Base-by-base conservation (phyloP, 495 filamentous ascomycete genomes). In the Friedmanniomyces simplex region DNA sequence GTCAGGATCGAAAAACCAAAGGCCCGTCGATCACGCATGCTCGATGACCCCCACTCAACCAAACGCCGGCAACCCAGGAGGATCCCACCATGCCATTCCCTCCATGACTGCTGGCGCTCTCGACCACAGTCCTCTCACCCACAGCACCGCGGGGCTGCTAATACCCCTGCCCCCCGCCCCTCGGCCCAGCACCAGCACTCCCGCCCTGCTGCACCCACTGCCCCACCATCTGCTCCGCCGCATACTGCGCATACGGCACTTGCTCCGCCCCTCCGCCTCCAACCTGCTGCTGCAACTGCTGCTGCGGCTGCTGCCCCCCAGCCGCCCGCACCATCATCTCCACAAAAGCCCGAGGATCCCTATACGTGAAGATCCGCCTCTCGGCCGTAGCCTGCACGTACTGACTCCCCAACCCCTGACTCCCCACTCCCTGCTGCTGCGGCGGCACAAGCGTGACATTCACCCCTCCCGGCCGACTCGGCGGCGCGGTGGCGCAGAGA, bases 401-500 rank as follows among this genome's bases (percentile, higher is more conserved):
- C 45, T 55, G 57, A 21, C 12, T 28, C 12, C 20, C 32, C 16
- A 16, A 2, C 28, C 24, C 21, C 43, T 54, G 57, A 3, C 21
- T 28, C 5, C 12, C 37, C 16, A 2, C 3, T 8, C 20, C 18
- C 43, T 48, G 57, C 13, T 20, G 39, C 13, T 25, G 14, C 7
- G 46, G 12, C 16, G 51, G 51, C 32, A 63, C 46, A 67, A 93
- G 82, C 0, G 84, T 83, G 28, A 96, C 88, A 10, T 79, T 74
- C 1, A 96, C 91, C 34, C 77, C 69, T 13, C 89, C 87, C 0
- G 87, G 75, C 43, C 75, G 74, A 28, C 84, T 82, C 1, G 91
- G 88, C 22, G 91, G 91, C 0, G 91, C 75, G 34, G 90, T 72
- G 66, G 88, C 95, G 41, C 94, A 87, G n/a, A 96, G 74, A 20